Base-by-base conservation (phyloP, 192 early-diverging fungal genomes). In the Rhizophagus sp. region DNA sequence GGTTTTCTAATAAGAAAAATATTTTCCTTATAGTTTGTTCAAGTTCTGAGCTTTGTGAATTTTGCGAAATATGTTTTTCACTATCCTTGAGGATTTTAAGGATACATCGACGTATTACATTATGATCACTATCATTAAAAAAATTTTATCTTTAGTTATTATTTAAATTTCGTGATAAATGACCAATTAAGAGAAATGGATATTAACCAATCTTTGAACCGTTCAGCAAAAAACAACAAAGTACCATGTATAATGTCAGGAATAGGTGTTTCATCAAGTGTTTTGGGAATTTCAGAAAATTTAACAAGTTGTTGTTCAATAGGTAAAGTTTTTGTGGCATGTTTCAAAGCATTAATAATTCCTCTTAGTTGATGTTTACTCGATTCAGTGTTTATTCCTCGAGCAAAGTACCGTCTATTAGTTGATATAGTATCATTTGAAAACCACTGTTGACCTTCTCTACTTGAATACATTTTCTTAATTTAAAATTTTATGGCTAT, bases 1-100 rank as follows among this genome's bases (percentile, higher is more conserved):
- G 75, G 24, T 76, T 76, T 64, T 64, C 75, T 10, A 76, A 64
- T 41, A 63, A 33, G 39, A 44, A 64, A 49, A 76, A 76, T 6
- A 76, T 76, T 12, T 39, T 76, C 24, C 39, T 76, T 13, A 76
- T 36, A 15, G 33, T 64, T 36, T 76, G 34, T 4, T 76, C 75
- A 17, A 50, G 27, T 39, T 24, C 47, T 3, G 71, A 25, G 41
- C 62, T 25, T 44, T 75, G 52, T 36, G 44, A 34, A 62, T 34
- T 76, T 44, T 64, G 36, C 3, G 36, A 27, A 76, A 76, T 25
- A 50, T 64, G 49, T 25, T 44, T 76, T 62, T 76, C 62, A 4
- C 34, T 64, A 63, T 76, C 36, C 39, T 76, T 76, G 19, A 76
- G 63, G 4, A 76, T 62, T 64, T 76, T 64, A 22, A 64, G 24